Percentiles rank a stretch among this genome's conserved stretches.
Conservation (phyloP, 768 basidiomycete genomes). For the Kwoniella botswanensis region DNA sequence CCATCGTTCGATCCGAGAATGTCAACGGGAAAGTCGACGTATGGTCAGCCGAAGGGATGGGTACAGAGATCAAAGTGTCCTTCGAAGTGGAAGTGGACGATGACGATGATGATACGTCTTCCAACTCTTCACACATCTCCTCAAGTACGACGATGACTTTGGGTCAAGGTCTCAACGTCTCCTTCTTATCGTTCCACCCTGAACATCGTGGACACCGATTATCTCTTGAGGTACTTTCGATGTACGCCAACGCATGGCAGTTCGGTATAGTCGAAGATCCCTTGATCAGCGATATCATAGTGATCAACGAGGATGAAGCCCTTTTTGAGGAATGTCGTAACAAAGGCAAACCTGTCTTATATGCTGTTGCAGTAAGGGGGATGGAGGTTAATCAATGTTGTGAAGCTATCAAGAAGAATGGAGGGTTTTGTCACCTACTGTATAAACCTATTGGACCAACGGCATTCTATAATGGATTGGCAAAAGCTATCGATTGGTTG, state of each 20-base stretch:
- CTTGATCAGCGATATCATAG: constrained; percentile 69
- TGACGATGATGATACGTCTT: constrained; percentile 55
- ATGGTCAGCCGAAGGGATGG: constrained; percentile 84
- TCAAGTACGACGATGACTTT: constrained; percentile 8
- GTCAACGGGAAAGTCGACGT: constrained; percentile 92
- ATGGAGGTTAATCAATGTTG: constrained; percentile 61
- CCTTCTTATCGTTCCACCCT: constrained; percentile 74
- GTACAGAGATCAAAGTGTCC: constrained; percentile 87
- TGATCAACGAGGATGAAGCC: constrained; percentile 77
- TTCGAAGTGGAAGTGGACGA: constrained; percentile 73
- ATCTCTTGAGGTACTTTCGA: constrained; percentile 67
- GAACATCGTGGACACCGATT: constrained; percentile 71
- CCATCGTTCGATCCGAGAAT: constrained; percentile 81
- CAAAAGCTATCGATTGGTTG: constrained; percentile 32
- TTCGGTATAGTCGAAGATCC: constrained; percentile 62
- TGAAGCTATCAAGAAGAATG: constrained; percentile 68
- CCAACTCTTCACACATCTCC: constrained; percentile 24
- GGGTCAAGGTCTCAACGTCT: constrained; percentile 60
- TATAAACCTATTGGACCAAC: constrained; percentile 89
- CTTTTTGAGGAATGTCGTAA: constrained; percentile 67
- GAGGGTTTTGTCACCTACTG: constrained; percentile 84
- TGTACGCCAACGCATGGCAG: constrained; percentile 79
- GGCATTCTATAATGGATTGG: constrained; percentile 69
- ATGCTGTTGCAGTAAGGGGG: constrained; percentile 72
- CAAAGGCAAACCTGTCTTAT: constrained; percentile 69